phyloP scores from a whole-genome alignment of 257 asterid genomes.

The Petunia secreta region DNA sequence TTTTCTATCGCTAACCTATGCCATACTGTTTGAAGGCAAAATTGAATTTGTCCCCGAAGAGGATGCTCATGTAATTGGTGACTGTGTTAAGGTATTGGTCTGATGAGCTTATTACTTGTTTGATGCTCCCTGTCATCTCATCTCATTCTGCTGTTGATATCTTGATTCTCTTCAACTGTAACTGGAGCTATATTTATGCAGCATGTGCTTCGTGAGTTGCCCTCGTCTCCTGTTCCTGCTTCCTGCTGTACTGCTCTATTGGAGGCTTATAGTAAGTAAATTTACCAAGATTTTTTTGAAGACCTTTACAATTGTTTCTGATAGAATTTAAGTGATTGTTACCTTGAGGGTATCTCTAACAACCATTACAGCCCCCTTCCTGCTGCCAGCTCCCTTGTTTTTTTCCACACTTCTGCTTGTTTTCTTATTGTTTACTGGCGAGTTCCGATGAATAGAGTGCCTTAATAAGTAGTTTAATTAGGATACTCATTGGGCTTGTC shows the following conservation, averaged over 20 bases:
- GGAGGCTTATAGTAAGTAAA: conserved; percentile 82
- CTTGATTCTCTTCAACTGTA: conserved; percentile 10
- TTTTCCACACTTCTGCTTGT: not conserved
- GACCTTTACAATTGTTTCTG: conserved; percentile 13
- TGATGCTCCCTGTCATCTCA: not conserved
- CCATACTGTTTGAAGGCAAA: conserved; percentile 52
- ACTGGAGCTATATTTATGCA: conserved; percentile 44
- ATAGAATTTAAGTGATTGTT: not conserved
- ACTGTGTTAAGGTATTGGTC: conserved; percentile 79
- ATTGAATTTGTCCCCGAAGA: conserved; percentile 73
- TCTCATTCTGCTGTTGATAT: conserved; percentile 6
- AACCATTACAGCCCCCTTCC: conserved; percentile 1
- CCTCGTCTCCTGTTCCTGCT: conserved; percentile 98
- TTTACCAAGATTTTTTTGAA: not conserved
- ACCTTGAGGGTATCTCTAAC: conserved; percentile 2
- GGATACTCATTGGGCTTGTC: no score
- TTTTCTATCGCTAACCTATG: conserved; percentile 20
- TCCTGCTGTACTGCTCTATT: conserved; percentile 92
- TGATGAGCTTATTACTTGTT: conserved; percentile 2
- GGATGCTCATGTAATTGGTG: conserved; percentile 93
- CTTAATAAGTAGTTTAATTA: not conserved
- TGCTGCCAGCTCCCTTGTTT: not conserved
- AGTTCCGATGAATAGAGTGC: not conserved
- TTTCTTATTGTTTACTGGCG: not conserved
- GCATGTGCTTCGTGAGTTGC: conserved; percentile 97